Evolutionary conservation across 495 filamentous ascomycete genomes (phyloP).

Genomic region (Aspergillus cavernicola): DNA sequence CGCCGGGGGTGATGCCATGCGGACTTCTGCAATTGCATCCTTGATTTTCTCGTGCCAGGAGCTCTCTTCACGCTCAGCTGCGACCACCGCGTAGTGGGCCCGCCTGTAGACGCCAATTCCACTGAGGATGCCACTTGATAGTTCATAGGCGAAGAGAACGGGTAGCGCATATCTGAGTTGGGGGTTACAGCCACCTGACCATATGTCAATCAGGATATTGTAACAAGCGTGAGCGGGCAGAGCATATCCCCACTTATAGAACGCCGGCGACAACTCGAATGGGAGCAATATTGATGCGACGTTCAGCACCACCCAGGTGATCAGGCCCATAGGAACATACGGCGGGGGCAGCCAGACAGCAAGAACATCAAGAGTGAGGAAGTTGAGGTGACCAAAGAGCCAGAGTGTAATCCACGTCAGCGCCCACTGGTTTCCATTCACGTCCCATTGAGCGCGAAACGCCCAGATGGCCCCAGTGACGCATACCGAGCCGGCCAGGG

Average conservation of each 20-base stretch:
- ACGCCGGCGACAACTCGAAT: conserved; percentile 42
- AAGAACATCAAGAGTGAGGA: conserved; percentile 45
- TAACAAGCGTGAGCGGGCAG: conserved; percentile 9
- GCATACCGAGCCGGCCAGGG: conserved; percentile 42
- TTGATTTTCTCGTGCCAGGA: conserved; percentile 23
- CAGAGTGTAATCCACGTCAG: conserved; percentile 47
- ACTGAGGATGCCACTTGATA: conserved; percentile 26
- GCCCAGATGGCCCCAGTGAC: conserved; percentile 48
- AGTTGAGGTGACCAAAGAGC: conserved; percentile 52
- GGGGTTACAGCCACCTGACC: conserved; percentile 11
- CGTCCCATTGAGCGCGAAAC: conserved; percentile 44
- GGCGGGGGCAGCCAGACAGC: conserved; percentile 40
- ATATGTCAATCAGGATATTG: conserved; percentile 27
- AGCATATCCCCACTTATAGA: conserved; percentile 39
- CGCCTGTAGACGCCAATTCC: conserved; percentile 39
- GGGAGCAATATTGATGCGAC: conserved; percentile 44
- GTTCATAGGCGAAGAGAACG: conserved; percentile 21
- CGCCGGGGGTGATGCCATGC: background rate
- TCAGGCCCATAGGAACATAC: conserved; percentile 43
- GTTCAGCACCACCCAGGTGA: conserved; percentile 48
- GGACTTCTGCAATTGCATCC: conserved; percentile 17
- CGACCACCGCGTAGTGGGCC: conserved; percentile 34
- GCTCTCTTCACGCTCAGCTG: conserved; percentile 28
- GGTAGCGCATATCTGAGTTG: conserved; percentile 5
- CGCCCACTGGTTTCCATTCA: conserved; percentile 43